A percentile compares a stretch with the other conserved stretches of the same genome.
These are phyloP conservation scores for Gigaspora rosea DNA, from an alignment of 192 early-diverging fungal genomes.

Conservation along the genomic window DNA sequence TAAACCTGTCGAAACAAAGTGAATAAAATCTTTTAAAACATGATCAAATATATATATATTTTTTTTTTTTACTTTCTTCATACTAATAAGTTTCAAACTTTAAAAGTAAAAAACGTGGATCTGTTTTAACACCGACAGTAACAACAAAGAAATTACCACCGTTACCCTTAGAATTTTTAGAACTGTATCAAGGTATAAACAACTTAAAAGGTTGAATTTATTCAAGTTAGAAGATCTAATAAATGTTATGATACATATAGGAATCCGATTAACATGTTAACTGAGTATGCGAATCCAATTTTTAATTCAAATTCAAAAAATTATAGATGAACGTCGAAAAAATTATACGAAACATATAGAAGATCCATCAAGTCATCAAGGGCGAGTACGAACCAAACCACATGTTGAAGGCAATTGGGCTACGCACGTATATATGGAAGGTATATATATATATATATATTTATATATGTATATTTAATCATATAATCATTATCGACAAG, in stretches of 20 bases:
- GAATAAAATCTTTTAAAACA: not conserved
- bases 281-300: not conserved
- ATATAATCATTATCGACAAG: not conserved
- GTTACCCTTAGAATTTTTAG: not conserved
- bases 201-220: not conserved
- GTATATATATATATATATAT: constrained; percentile 15
- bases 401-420: constrained; percentile 50
- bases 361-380: constrained; percentile 28
- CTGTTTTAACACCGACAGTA: not conserved
- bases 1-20: not conserved
- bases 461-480: not conserved
- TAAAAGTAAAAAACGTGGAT: constrained; percentile 1
- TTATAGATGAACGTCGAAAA: not conserved
- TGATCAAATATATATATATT: not conserved
- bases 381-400: constrained; percentile 38
- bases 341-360: constrained; percentile 12
- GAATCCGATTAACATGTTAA: not conserved
- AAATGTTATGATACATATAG: not conserved
- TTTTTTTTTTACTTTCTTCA: not conserved
- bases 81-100: not conserved
- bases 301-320: no score
- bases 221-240: not conserved
- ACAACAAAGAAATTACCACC: not conserved
- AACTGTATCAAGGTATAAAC: constrained; percentile 3
- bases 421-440: constrained; percentile 45